Percentiles rank a stretch among this genome's conserved stretches.
These are phyloP conservation scores for Oldenlandia corymbosa DNA, from an alignment of 257 asterid genomes.

Conservation along the genomic window DNA sequence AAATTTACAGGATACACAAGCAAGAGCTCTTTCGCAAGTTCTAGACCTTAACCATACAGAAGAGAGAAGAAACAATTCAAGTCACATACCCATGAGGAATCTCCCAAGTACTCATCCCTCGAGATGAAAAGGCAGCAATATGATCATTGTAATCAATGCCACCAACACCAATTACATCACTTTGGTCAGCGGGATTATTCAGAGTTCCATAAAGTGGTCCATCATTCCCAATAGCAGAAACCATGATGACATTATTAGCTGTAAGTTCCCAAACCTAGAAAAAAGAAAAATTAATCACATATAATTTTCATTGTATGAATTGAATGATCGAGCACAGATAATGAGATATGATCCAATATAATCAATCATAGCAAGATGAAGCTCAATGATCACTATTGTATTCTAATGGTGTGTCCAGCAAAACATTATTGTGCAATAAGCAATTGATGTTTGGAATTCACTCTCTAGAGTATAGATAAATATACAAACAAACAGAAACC, in stretches of 20 bases:
- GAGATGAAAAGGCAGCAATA: constrained; percentile 97
- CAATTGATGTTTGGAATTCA: neutral
- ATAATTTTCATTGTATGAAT: neutral
- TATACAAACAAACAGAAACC: neutral
- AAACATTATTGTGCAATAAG: neutral
- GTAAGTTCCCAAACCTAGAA: constrained; percentile 96
- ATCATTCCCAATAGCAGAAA: constrained; percentile 96
- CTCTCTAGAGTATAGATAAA: neutral
- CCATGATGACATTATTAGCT: constrained; percentile 93
- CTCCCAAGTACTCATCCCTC: constrained; percentile 99
- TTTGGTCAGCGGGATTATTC: constrained; percentile 98
- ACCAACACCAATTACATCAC: constrained; percentile 99
- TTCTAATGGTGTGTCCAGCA: too few relatives aligned
- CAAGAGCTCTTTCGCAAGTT: neutral
- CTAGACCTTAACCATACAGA: constrained; percentile 4
- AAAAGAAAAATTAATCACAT: constrained; percentile 8
- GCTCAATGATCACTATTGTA: too few relatives aligned
- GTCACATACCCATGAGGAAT: constrained; percentile 91
- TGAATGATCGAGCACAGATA: too few relatives aligned
- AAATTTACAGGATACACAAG: neutral
- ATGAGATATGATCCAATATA: too few relatives aligned
- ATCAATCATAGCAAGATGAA: too few relatives aligned
- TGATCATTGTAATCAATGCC: constrained; percentile 98
- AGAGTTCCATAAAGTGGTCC: constrained; percentile 99
- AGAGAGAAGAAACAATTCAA: constrained; percentile 16